Percentiles rank a stretch among this genome's conserved stretches.
These are phyloP conservation scores for Mallotus repandus DNA, from an alignment of 441 rosid species.

Conservation along the genomic window DNA sequence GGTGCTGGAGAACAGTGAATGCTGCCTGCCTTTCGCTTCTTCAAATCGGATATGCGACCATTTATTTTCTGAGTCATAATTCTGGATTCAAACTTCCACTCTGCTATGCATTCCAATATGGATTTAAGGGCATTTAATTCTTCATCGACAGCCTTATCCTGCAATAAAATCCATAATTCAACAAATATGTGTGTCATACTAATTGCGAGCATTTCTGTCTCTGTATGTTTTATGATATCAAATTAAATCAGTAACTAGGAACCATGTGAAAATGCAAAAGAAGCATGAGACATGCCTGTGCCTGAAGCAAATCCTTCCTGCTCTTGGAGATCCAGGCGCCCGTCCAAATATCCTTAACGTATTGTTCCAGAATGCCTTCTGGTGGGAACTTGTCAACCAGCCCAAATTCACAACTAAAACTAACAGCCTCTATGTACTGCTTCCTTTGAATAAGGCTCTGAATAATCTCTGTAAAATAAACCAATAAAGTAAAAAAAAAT, in stretches of 20 bases:
- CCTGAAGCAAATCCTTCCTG: constrained; percentile 3
- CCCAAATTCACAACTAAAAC: constrained; percentile 27
- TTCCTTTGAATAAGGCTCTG: constrained; percentile 17
- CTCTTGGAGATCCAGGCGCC: background rate
- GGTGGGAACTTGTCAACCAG: constrained; percentile 17
- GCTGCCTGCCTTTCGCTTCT: constrained; percentile 18
- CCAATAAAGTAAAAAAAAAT: background rate
- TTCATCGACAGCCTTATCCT: constrained; percentile 30
- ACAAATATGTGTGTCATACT: background rate
- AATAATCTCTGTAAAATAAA: constrained; percentile 22
- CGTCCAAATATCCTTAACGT: background rate
- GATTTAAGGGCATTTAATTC: constrained; percentile 30
- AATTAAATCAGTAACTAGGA: too few relatives aligned
- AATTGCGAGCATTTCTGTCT: background rate
- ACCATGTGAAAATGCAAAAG: background rate
- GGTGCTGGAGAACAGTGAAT: background rate
- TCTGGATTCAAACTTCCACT: constrained; percentile 37
- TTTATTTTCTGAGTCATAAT: constrained; percentile 21
- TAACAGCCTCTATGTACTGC: constrained; percentile 27
- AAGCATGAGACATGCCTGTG: constrained; percentile 14
- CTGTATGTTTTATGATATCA: too few relatives aligned
- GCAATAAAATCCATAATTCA: constrained; percentile 10
- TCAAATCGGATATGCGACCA: constrained; percentile 28
- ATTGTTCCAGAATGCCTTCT: background rate
- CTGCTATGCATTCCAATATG: constrained; percentile 31